A percentile compares a stretch with the other conserved stretches of the same genome.
These are phyloP conservation scores for Pythium dissimile DNA, from an alignment of 352 stramenopile species.

Conservation along the genomic window DNA sequence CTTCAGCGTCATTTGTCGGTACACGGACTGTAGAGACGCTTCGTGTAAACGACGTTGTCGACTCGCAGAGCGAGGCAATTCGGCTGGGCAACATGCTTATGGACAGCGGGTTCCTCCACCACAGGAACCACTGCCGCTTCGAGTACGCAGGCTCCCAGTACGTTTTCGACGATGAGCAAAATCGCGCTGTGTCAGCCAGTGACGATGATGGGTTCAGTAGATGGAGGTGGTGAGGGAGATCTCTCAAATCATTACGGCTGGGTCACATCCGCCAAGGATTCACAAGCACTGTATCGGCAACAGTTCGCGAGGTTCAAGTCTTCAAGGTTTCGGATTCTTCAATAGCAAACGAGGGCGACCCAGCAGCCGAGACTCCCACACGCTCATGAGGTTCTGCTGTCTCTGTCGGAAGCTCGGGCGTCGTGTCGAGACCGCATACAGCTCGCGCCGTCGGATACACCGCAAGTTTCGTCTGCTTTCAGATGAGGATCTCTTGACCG, in stretches of 20 bases:
- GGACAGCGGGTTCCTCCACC: conserved; percentile 34
- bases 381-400: neutral
- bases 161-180: conserved; percentile 30
- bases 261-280: too few species aligned
- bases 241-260: too few species aligned
- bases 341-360: too few species aligned
- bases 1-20: conserved; percentile 20
- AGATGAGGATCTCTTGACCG: conserved; percentile 21
- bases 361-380: too few species aligned
- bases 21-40: conserved; percentile 16
- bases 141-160: conserved; percentile 18
- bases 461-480: conserved; percentile 1
- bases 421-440: neutral
- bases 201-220: conserved; percentile 5
- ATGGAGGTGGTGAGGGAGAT: too few species aligned
- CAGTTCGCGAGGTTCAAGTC: too few species aligned
- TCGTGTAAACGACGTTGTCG: neutral
- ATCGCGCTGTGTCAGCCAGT: conserved; percentile 24
- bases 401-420: conserved; percentile 19
- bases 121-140: conserved; percentile 27
- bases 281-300: too few species aligned
- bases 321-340: too few species aligned
- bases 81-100: conserved; percentile 37
- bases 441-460: conserved; percentile 6
- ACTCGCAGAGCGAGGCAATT: conserved; percentile 19